Evolutionary conservation across 257 asterid species (phyloP), one percentile per base, ranked within the genome.

Genomic region (Jasminum sambac): DNA sequence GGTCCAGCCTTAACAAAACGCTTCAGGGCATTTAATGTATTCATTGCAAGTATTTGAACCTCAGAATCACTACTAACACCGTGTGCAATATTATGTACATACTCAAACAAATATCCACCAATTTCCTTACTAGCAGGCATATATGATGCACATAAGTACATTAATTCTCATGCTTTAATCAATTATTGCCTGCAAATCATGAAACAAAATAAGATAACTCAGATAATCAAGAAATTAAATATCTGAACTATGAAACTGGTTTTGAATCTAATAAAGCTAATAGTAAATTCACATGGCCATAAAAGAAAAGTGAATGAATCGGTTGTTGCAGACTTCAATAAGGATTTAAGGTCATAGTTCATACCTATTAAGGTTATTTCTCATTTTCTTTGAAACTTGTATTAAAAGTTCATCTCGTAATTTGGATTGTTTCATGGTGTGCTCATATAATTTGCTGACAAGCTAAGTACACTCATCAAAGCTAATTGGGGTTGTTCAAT

Each of bases 71-170:
- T 80, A 81, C 74, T 74, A 4, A 52, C 83, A 70, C 90, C 77
- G 58, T 90, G 90, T 50, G 96, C 98, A 60, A 87, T 91, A 77
- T 79, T 84, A 61, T 87, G 97, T 68, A 91, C 77, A 76, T 86
- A 90, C 74, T 91, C 96, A 9, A 96, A 88, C 78, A 95, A 78
- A 81, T 91, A 95, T 42, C 89, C 92, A 74, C 97, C 95, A 77
- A 95, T 84, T 82, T 92, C 98, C 84, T 95, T 92, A 90, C 90
- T 87, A 65, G 99, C 97, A 60, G 99, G 98, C 97, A 92, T 87
- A 88, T 98, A 95, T 21, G 96, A 91, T 67, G 96, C 90, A 72
- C 97, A 91, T 52, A 95, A 72, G 74, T 90, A 89, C 99, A 95
- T 88, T 43, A 95, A 83, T 79, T 95, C 98, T 98, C 98, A 95